Evolutionary conservation across 257 asterid species (phyloP), one percentile per base, ranked within the genome.

Genomic region (Gardenia jasminoides): DNA sequence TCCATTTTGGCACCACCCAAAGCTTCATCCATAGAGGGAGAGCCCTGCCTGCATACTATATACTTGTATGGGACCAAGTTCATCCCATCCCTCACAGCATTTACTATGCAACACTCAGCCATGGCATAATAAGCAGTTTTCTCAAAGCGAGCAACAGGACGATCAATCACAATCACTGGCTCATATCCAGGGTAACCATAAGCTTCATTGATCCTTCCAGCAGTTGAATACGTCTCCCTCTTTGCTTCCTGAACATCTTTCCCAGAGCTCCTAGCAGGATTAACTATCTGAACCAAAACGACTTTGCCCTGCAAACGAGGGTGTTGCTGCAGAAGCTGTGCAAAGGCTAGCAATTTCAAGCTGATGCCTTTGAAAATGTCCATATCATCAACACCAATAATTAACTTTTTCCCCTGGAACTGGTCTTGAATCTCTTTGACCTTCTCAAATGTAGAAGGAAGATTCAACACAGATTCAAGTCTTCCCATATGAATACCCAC

Each of bases 31-130:
- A 89, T 75, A 28, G 56, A 67, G 46, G 88, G 80, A 26, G 98
- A 88, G 19, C 98, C 96, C 85, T 94, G 96, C 87, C 98, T 86
- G 90, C 97, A 94, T 7, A 94, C 93, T 26, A 92, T 82, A 65
- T 94, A 94, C 84, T 94, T 91, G 75, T 92, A 94, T 0, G 98
- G 98, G 70, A 94, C 97, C 86, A 94, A 89, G 84, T 94, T 94
- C 98, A 94, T 92, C 11, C 98, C 98, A 79, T 94, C 98, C 85
- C 98, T 92, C 67, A 94, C 98, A 10, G 97, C 98, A 83, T 94
- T 94, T 59, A 94, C 98, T 58, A 94, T 87, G 84, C 98, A 94
- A 67, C 98, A 94, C 62, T 94, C 98, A 1, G 98, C 97, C 80
- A 92, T 68, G 68, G 97, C 94, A 85, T 92, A 94, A 77, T 92